Base-by-base conservation (phyloP, 371 early-diverging fungal genomes). In the Mucor saturninus region DNA sequence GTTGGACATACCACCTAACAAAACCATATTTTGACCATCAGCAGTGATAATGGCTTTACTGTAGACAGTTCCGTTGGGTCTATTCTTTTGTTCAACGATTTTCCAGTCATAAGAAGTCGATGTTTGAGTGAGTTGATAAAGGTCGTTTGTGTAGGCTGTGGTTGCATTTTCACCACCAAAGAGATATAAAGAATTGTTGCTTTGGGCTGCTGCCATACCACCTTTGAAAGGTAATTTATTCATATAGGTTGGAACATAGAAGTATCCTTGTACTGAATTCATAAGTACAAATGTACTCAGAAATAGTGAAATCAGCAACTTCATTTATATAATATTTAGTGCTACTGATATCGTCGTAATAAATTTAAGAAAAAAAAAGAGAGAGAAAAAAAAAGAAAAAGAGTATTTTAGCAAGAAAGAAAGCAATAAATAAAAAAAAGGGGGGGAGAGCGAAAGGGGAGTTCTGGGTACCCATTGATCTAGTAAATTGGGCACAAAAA, bases 111-210 rank as follows among this genome's bases (percentile, higher is more conserved):
- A 72, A 37, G 65, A 51, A 15, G 53, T 43, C 7, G 56, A 21
- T 32, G 71, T 67, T 35, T 71, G 67, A 10, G 68, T 67, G 11
- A 74, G 42, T 15, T 64, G 51, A 31, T 74, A 74, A 26, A 74
- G 53, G n/a, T 63, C 55, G 54, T 67, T 67, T 9, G 65, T 64
- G 48, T 71, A 70, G 32, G 26, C 31, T n/a, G 45, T 21, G 9
- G 61, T 56, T 45, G 74, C 62, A 29, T 64, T 67, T 59, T 74
- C 74, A 30, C 74, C 74, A 51, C 74, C 74, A 62, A 65, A 74
- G 13, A 71, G 40, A 38, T 62, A 62, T n/a, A 74, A 55, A 14
- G 65, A 65, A 11, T 59, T 48, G 35, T 65, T 68, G n/a, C 50
- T 61, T 67, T 70, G 71, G 21, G 71, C 71, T 15, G 52, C 57